phyloP scores from a whole-genome alignment of 306 rosid genomes.

The Ceratonia siliqua region DNA sequence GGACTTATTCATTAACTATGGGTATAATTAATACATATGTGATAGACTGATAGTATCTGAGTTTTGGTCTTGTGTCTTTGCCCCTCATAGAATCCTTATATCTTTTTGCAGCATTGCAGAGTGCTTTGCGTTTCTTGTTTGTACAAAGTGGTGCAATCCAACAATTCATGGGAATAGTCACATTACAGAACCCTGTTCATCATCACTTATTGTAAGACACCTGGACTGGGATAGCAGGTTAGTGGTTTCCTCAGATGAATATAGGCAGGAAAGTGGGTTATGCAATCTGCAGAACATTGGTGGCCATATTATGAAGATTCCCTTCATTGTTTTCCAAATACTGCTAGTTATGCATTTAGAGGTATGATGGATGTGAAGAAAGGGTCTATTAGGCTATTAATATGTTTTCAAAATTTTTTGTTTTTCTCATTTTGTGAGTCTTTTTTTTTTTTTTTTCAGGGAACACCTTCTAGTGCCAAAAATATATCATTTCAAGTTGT shows the following conservation, averaged over 20 bases:
- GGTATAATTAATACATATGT: slow-evolving; percentile 51
- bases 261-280: slow-evolving; percentile 46
- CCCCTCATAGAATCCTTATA: slow-evolving; percentile 23
- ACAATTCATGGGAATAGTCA: slow-evolving; percentile 70
- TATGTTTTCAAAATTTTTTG: background rate
- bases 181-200: slow-evolving; percentile 59
- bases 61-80: slow-evolving; percentile 8
- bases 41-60: slow-evolving; percentile 24
- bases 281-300: slow-evolving; percentile 85
- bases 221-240: slow-evolving; percentile 74
- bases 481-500: slow-evolving; percentile 44
- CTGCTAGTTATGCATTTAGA: slow-evolving; percentile 63
- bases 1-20: slow-evolving; percentile 89
- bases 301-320: slow-evolving; percentile 81
- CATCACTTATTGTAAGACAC: slow-evolving; percentile 62
- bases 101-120: slow-evolving; percentile 81
- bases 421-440: slow-evolving; percentile 21
- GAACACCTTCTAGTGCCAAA: slow-evolving; percentile 45
- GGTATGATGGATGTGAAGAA: slow-evolving; percentile 36
- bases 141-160: slow-evolving; percentile 97
- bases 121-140: slow-evolving; percentile 94
- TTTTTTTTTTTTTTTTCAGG: slow-evolving; percentile 37
- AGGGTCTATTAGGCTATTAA: background rate
- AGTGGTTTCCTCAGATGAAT: slow-evolving; percentile 70
- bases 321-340: slow-evolving; percentile 57